Evolutionary conservation across 495 filamentous ascomycete genomes (phyloP).

Genomic region (Penicillium robsamsonii): DNA sequence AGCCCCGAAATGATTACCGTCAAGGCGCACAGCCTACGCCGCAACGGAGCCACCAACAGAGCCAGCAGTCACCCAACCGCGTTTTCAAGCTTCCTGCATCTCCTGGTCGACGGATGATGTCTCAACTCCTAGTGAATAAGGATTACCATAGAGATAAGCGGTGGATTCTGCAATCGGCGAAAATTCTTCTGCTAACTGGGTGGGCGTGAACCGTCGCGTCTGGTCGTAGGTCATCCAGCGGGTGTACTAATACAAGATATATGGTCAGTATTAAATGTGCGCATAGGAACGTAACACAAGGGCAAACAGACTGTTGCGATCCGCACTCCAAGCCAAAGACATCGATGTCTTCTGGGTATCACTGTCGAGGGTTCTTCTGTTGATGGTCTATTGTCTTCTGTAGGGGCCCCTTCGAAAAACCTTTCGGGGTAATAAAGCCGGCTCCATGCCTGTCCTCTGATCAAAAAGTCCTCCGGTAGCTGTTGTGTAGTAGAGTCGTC

Average conservation of each 20-base stretch:
- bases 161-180: constrained; percentile 24
- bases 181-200: constrained; percentile 28
- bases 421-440: constrained; percentile 62
- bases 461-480: constrained; percentile 78
- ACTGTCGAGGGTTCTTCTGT: not conserved
- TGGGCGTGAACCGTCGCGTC: constrained; percentile 29
- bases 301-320: constrained; percentile 45
- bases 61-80: not conserved
- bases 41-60: not conserved
- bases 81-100: constrained; percentile 15
- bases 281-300: not conserved
- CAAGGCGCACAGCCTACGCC: not conserved
- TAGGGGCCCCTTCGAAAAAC: constrained; percentile 67
- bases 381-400: constrained; percentile 73
- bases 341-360: not conserved
- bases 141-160: constrained; percentile 16
- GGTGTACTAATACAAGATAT: constrained; percentile 29
- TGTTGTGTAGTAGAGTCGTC: constrained; percentile 56
- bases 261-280: not conserved
- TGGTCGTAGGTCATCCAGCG: constrained; percentile 43
- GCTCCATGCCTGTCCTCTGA: constrained; percentile 74
- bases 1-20: not conserved
- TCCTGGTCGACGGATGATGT: constrained; percentile 1
- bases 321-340: constrained; percentile 9
- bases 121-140: not conserved